These are phyloP conservation scores for Mycena vulgaris DNA, from an alignment of 768 basidiomycete genomes.

Conservation along the genomic window DNA sequence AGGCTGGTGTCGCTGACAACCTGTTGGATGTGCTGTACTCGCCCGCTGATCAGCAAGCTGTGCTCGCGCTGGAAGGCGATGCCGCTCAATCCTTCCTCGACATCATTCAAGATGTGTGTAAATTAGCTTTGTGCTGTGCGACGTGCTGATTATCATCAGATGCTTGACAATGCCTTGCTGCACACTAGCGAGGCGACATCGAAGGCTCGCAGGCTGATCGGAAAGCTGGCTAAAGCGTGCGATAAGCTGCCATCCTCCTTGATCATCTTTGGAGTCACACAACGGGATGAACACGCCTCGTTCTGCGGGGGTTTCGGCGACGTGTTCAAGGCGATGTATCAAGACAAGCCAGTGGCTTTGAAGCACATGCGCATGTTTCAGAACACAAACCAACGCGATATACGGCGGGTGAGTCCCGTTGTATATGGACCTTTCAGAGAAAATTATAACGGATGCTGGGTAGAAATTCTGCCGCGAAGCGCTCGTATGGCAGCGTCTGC, in stretches of 20 bases:
- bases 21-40: conserved; percentile 29
- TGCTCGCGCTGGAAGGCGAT: conserved; percentile 30
- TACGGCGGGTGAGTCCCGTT: conserved; percentile 29
- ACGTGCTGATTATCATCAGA: not conserved
- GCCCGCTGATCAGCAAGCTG: conserved; percentile 22
- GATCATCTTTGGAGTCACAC: conserved; percentile 25
- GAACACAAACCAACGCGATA: conserved; percentile 20
- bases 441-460: no score
- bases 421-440: no score
- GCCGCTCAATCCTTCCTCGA: conserved; percentile 34
- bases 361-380: no score
- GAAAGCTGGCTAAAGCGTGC: conserved; percentile 25
- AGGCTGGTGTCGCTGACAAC: not conserved
- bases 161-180: conserved; percentile 18
- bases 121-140: not conserved
- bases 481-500: no score
- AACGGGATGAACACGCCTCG: conserved; percentile 30
- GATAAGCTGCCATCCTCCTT: conserved; percentile 30
- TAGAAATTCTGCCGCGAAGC: conserved; percentile 44
- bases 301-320: no score
- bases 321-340: no score
- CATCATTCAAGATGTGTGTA: conserved; percentile 32
- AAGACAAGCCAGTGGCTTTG: no score
- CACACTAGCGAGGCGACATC: conserved; percentile 19
- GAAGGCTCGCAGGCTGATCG: conserved; percentile 20